Evolutionary conservation across 169 alveolate species (phyloP).

Genomic region (Hammondia hammondi): DNA sequence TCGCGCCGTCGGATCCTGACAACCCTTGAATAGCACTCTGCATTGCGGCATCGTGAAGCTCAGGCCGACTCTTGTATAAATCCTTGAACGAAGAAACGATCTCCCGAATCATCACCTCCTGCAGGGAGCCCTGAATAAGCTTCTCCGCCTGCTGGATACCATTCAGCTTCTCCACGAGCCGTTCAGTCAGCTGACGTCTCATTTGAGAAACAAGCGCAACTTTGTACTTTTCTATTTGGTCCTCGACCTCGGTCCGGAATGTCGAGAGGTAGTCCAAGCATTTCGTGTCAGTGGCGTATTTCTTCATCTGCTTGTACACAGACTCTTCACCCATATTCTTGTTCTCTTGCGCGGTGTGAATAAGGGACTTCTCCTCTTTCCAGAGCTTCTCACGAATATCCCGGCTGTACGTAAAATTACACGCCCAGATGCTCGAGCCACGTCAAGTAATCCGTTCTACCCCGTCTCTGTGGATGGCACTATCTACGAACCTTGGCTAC

Average conservation of each 20-base stretch:
- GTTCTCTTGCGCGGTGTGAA: conserved; percentile 80
- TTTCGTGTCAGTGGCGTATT: conserved; percentile 75
- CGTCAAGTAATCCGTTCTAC: too few species aligned
- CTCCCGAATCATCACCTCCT: conserved; percentile 70
- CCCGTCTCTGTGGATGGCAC: too few species aligned
- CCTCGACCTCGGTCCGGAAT: conserved; percentile 72
- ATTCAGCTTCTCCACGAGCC: conserved; percentile 56
- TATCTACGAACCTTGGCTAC: too few species aligned
- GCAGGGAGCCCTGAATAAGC: conserved; percentile 70
- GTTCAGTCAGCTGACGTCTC: conserved; percentile 50
- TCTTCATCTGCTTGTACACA: conserved; percentile 81
- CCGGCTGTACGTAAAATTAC: conserved; percentile 68
- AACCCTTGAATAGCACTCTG: conserved; percentile 57
- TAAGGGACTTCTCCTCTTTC: conserved; percentile 85
- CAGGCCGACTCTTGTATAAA: conserved; percentile 41
- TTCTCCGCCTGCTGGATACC: conserved; percentile 71
- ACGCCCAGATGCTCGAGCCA: too few species aligned
- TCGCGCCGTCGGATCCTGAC: conserved; percentile 52
- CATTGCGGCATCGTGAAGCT: conserved; percentile 64
- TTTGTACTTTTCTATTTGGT: conserved; percentile 65
- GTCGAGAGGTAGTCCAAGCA: conserved; percentile 70
- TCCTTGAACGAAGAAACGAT: conserved; percentile 49
- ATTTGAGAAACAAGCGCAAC: conserved; percentile 65
- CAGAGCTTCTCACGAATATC: conserved; percentile 80
- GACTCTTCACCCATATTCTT: conserved; percentile 84